Percentiles rank a stretch among this genome's conserved stretches.
Evolutionary conservation across 805 yeast genomes (phyloP).

Genomic region (Metschnikowia lunata): DNA sequence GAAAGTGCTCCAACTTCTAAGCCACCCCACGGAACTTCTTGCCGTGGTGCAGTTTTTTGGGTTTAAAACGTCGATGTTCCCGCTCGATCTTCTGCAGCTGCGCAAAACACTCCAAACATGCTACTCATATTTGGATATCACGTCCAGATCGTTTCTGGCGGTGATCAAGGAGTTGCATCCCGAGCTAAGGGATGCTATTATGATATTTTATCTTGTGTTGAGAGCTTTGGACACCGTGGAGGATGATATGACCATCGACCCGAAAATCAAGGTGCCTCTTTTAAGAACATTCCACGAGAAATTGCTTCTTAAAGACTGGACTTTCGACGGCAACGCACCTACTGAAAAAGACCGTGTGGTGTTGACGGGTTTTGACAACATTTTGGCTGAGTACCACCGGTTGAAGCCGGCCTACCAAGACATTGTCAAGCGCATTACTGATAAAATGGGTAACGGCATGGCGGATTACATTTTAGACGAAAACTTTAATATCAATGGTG

Average conservation of each 20-base stretch:
- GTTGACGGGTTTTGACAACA: slow-evolving; percentile 68
- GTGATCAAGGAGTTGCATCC: slow-evolving; percentile 91
- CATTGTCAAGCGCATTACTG: slow-evolving; percentile 71
- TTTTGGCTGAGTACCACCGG: slow-evolving; percentile 67
- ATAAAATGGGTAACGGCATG: slow-evolving; percentile 96
- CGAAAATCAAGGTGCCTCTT: slow-evolving; percentile 66
- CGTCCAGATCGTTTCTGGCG: slow-evolving; percentile 92
- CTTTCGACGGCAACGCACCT: slow-evolving; percentile 68
- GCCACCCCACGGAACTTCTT: slow-evolving; percentile 69
- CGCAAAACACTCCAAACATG: slow-evolving; percentile 48
- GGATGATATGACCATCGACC: slow-evolving; percentile 87
- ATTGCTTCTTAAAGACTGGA: slow-evolving; percentile 68
- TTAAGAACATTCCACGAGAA: slow-evolving; percentile 65
- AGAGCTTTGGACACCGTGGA: slow-evolving; percentile 94
- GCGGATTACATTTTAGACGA: slow-evolving; percentile 84
- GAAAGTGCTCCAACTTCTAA: slow-evolving; percentile 51
- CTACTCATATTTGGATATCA: slow-evolving; percentile 56
- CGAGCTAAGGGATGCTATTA: slow-evolving; percentile 73
- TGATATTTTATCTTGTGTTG: slow-evolving; percentile 79
- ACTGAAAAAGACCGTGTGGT: slow-evolving; percentile 80
- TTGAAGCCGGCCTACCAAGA: slow-evolving; percentile 74
- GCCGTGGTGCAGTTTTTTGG: slow-evolving; percentile 58
- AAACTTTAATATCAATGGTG: slow-evolving; percentile 73
- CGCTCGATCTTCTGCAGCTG: slow-evolving; percentile 35
- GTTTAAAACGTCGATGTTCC: slow-evolving; percentile 52